phyloP scores from a whole-genome alignment of 176 grass and related monocot species.

The Juncus inflexus region DNA sequence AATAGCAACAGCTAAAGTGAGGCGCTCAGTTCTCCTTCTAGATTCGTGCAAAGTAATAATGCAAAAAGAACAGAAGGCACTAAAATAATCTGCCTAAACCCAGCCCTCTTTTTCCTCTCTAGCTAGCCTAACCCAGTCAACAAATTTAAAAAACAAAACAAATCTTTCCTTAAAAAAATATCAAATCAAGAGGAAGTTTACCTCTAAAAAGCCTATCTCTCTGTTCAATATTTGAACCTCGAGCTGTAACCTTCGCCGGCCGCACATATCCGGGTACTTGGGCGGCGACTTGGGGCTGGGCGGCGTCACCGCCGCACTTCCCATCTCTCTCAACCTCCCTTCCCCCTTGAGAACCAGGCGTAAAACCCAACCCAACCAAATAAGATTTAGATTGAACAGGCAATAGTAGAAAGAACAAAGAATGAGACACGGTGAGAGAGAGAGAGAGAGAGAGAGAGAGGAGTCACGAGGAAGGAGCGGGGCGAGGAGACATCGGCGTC shows the following conservation, averaged over 20 bases:
- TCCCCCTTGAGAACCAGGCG: background rate
- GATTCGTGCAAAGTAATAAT: constrained; percentile 15
- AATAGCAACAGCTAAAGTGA: constrained; percentile 15
- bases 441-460: constrained; percentile 10
- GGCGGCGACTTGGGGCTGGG: constrained; percentile 79
- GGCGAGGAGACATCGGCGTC: background rate
- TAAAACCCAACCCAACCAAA: no score
- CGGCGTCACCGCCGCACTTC: constrained; percentile 33
- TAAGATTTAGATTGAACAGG: constrained; percentile 1
- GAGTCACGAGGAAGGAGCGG: constrained; percentile 16
- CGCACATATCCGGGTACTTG: constrained; percentile 84
- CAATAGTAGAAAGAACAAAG: background rate
- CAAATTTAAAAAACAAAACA: constrained; percentile 17
- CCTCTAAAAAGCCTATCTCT: constrained; percentile 85
- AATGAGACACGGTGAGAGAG: background rate
- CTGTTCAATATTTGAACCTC: constrained; percentile 93
- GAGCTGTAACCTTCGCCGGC: constrained; percentile 73
- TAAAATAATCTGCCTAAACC: constrained; percentile 6
- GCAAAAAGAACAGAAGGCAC: constrained; percentile 19
- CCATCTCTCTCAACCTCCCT: constrained; percentile 27
- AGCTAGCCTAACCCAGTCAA: background rate
- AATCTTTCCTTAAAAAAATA: constrained; percentile 26
- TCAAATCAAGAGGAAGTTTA: constrained; percentile 25
- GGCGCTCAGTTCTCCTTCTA: background rate
- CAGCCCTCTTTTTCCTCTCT: background rate